phyloP scores from a whole-genome alignment of 768 basidiomycete genomes.

The Fomitopsis pulvina region DNA sequence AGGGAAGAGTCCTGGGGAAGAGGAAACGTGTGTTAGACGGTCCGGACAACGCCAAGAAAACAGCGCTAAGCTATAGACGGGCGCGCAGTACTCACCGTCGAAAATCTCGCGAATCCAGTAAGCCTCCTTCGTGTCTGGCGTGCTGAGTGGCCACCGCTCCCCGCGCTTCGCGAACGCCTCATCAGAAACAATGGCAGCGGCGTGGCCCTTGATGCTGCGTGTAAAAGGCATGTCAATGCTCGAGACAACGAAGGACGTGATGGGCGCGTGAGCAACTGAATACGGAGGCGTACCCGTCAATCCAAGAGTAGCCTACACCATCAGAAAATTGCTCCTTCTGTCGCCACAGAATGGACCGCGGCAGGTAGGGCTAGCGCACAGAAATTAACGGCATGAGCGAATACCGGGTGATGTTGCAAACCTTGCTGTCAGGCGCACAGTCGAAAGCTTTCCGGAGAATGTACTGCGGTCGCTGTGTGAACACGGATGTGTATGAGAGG shows the following conservation, averaged over 20 bases:
- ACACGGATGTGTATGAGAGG: background rate
- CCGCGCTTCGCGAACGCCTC: conserved; percentile 67
- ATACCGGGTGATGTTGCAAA: conserved; percentile 16
- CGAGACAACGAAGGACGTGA: background rate
- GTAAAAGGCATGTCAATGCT: background rate
- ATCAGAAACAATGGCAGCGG: conserved; percentile 69
- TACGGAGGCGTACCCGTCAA: conserved; percentile 65
- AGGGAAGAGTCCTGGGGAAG: conserved; percentile 65
- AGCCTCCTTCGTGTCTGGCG: conserved; percentile 95
- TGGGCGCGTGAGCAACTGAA: background rate
- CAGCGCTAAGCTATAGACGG: background rate
- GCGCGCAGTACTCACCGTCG: conserved; percentile 44
- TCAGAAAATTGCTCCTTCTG: conserved; percentile 99
- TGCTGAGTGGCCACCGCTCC: conserved; percentile 71
- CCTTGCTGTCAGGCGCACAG: conserved; percentile 71
- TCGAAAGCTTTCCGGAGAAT: conserved; percentile 96
- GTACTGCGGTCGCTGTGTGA: conserved; percentile 48
- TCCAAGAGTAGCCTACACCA: conserved; percentile 98
- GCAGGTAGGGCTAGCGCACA: conserved; percentile 75
- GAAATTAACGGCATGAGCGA: background rate
- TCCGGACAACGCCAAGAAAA: background rate
- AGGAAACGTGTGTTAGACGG: conserved; percentile 6
- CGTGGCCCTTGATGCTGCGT: conserved; percentile 82
- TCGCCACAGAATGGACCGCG: conserved; percentile 91
- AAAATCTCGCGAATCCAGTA: conserved; percentile 92